Conservation (phyloP, 2,329 filamentous ascomycete species). For the Cadophora sp. region DNA sequence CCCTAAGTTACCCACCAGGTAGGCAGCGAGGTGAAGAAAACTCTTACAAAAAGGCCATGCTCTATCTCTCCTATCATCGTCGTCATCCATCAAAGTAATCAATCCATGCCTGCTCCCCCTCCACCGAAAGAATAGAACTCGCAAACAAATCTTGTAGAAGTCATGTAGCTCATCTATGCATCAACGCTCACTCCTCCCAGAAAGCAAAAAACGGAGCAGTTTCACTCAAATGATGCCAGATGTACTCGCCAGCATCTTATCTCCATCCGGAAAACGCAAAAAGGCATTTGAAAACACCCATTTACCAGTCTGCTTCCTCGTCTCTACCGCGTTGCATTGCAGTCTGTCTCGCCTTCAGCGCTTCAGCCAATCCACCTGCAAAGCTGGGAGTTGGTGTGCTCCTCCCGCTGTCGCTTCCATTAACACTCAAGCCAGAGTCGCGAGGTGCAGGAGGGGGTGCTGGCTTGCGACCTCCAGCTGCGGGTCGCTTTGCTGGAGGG, state of each 20-base stretch:
- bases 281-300: neutral
- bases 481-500: constrained; percentile 78
- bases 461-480: constrained; percentile 71
- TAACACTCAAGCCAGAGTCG: constrained; percentile 71
- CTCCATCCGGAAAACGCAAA: neutral
- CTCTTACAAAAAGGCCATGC: constrained; percentile 15
- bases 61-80: constrained; percentile 11
- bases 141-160: constrained; percentile 11
- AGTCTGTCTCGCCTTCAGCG: constrained; percentile 77
- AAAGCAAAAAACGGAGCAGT: constrained; percentile 5
- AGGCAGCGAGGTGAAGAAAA: constrained; percentile 1
- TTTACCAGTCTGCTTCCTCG: constrained; percentile 47
- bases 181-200: constrained; percentile 21
- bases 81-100: constrained; percentile 15
- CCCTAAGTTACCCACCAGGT: constrained; percentile 2
- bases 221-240: neutral
- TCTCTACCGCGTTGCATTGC: constrained; percentile 64
- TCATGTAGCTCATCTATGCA: constrained; percentile 27
- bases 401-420: constrained; percentile 61
- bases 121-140: neutral
- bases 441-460: constrained; percentile 70
- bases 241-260: neutral
- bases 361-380: constrained; percentile 78
- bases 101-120: constrained; percentile 13
- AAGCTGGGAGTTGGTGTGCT: constrained; percentile 77